Evolutionary conservation across 169 alveolate species (phyloP).

Genomic region (Plasmodium relictum): DNA sequence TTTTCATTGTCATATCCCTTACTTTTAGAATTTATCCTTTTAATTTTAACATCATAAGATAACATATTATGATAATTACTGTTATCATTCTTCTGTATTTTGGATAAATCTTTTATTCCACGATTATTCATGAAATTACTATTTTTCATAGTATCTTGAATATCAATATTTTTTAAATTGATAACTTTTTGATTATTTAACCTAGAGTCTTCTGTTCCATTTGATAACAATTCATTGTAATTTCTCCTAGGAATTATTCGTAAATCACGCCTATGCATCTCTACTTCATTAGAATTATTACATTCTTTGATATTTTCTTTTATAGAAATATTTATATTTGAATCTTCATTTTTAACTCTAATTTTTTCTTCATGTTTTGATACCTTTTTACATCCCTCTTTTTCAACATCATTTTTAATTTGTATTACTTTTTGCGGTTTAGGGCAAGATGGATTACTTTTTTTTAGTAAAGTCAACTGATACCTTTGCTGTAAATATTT

Average conservation of each 20-base stretch:
- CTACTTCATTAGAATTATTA: constrained; percentile 20
- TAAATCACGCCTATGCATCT: constrained; percentile 23
- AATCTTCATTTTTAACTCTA: constrained; percentile 2
- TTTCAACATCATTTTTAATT: not conserved
- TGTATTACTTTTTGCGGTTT: constrained; percentile 19
- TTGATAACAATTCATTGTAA: not conserved
- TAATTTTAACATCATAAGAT: not conserved
- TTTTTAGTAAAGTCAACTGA: constrained; percentile 68
- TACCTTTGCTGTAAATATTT: constrained; percentile 37
- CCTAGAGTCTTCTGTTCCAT: constrained; percentile 10
- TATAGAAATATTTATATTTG: constrained; percentile 15
- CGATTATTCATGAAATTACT: constrained; percentile 13
- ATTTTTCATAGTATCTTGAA: constrained; percentile 3
- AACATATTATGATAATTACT: not conserved
- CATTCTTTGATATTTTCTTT: constrained; percentile 18
- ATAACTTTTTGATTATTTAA: constrained; percentile 7
- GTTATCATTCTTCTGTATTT: constrained; percentile 9
- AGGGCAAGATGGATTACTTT: constrained; percentile 47
- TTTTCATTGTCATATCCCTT: not conserved
- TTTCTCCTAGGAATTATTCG: constrained; percentile 25
- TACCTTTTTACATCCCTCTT: not conserved
- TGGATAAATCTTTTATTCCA: constrained; percentile 5
- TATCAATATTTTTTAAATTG: not conserved
- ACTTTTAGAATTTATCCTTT: constrained; percentile 5
- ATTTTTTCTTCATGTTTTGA: not conserved